These are phyloP conservation scores for Starmerella riodocensis DNA, from an alignment of 805 yeast genomes.

Conservation along the genomic window DNA sequence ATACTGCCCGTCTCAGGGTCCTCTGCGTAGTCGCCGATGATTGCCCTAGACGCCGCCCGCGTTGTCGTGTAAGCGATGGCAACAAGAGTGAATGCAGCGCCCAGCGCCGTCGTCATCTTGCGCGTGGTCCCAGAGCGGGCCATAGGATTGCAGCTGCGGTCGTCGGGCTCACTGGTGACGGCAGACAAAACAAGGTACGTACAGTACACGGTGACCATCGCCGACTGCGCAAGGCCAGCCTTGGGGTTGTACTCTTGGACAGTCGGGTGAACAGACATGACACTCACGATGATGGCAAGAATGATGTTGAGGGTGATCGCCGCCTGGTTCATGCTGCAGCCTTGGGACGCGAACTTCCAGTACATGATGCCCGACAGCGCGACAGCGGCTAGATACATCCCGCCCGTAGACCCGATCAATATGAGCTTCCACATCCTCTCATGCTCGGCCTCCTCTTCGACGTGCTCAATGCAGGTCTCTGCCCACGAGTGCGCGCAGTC, in stretches of 20 bases:
- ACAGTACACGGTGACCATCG: slow-evolving; percentile 90
- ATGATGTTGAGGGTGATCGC: slow-evolving; percentile 70
- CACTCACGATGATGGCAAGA: slow-evolving; percentile 50
- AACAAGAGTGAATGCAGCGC: slow-evolving; percentile 83
- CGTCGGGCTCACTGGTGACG: slow-evolving; percentile 94
- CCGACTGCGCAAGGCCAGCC: slow-evolving; percentile 91
- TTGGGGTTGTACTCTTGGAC: slow-evolving; percentile 88
- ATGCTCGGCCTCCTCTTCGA: slow-evolving; percentile 61
- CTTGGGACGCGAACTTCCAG: slow-evolving; percentile 62
- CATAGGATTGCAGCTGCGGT: slow-evolving; percentile 78
- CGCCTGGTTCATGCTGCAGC: slow-evolving; percentile 80
- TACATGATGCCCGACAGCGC: slow-evolving; percentile 69
- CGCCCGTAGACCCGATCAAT: slow-evolving; percentile 71
- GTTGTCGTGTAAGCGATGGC: slow-evolving; percentile 97
- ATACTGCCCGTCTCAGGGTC: slow-evolving; percentile 28
- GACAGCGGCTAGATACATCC: slow-evolving; percentile 67
- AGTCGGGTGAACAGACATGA: slow-evolving; percentile 60
- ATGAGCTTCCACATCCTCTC: slow-evolving; percentile 59
- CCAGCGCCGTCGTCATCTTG: slow-evolving; percentile 72
- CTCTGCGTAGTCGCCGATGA: slow-evolving; percentile 36
- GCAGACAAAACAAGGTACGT: slow-evolving; percentile 85
- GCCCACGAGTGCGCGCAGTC: slow-evolving; percentile 99
- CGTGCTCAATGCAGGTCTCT: slow-evolving; percentile 80
- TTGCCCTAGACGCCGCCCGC: slow-evolving; percentile 65
- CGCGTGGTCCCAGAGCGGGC: slow-evolving; percentile 82